These are phyloP conservation scores for Dryas octopetala DNA, from an alignment of 306 rosid genomes.

Conservation along the genomic window DNA sequence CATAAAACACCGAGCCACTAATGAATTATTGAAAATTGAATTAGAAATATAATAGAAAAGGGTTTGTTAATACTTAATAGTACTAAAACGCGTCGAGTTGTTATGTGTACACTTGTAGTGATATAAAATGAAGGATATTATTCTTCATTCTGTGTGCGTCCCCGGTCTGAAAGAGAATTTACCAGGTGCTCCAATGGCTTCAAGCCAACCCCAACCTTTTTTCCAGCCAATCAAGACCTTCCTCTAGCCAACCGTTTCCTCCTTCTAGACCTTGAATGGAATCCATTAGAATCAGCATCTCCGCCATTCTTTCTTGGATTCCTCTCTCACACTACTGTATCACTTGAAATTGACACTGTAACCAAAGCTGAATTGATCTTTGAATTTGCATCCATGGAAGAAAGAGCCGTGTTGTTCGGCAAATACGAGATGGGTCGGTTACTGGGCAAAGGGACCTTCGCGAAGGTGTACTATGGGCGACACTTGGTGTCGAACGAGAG, in stretches of 20 bases:
- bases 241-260: background rate
- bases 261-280: conserved; percentile 14
- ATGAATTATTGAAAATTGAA: no score
- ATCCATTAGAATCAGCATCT: conserved; percentile 23
- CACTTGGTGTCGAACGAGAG: conserved; percentile 48
- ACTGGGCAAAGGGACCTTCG: conserved; percentile 76
- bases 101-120: no score
- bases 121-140: no score
- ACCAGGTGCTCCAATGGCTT: conserved; percentile 36
- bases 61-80: no score
- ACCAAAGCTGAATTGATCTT: no score
- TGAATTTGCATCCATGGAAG: conserved; percentile 39
- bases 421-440: conserved; percentile 69
- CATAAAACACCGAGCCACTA: no score
- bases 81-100: no score
- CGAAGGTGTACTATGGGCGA: conserved; percentile 69
- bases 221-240: background rate
- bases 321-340: background rate
- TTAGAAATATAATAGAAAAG: no score
- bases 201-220: background rate
- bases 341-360: no score
- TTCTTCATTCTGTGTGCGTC: conserved; percentile 26
- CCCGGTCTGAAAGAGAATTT: background rate
- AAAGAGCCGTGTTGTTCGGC: conserved; percentile 45
- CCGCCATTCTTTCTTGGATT: conserved; percentile 40